Percentiles rank a stretch among this genome's conserved stretches.
Conservation (phyloP, 164 flowering plant species). For the Aristolochia fimbriata region DNA sequence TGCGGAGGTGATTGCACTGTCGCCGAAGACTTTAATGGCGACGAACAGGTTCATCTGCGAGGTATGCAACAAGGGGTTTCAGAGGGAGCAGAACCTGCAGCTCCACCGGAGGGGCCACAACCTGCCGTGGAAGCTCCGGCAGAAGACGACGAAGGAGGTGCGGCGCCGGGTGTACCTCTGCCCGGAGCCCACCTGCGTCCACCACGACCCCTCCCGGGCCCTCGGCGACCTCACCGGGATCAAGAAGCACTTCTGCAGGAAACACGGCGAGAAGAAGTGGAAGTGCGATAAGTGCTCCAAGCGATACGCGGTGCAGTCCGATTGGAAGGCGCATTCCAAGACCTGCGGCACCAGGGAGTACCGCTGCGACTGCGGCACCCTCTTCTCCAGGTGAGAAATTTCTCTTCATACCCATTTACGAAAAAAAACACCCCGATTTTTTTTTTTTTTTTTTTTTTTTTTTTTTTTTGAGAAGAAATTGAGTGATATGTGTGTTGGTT, state of each 20-base stretch:
- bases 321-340: constrained; percentile 92
- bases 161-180: constrained; percentile 71
- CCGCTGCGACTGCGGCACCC: constrained; percentile 85
- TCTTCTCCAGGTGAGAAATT: constrained; percentile 66
- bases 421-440: not conserved
- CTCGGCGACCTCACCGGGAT: constrained; percentile 93
- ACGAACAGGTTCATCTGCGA: constrained; percentile 90
- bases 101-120: constrained; percentile 96
- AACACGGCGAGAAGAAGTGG: constrained; percentile 93
- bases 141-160: constrained; percentile 72
- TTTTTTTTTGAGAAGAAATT: too few species aligned
- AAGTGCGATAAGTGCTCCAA: constrained; percentile 91
- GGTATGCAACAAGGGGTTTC: constrained; percentile 95
- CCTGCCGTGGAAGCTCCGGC: constrained; percentile 87
- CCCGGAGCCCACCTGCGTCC: constrained; percentile 86
- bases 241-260: constrained; percentile 81
- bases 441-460: not conserved
- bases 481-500: too few species aligned
- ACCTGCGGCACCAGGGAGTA: constrained; percentile 84
- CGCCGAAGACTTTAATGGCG: constrained; percentile 92
- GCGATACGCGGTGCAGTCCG: constrained; percentile 83
- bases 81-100: constrained; percentile 86
- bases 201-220: constrained; percentile 83
- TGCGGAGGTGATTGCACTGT: constrained; percentile 82
- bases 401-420: too few species aligned